Evolutionary conservation across 2,329 filamentous ascomycete genomes (phyloP), one percentile per base, ranked within the genome.

Genomic region (Neopestalotiopsis rosae): DNA sequence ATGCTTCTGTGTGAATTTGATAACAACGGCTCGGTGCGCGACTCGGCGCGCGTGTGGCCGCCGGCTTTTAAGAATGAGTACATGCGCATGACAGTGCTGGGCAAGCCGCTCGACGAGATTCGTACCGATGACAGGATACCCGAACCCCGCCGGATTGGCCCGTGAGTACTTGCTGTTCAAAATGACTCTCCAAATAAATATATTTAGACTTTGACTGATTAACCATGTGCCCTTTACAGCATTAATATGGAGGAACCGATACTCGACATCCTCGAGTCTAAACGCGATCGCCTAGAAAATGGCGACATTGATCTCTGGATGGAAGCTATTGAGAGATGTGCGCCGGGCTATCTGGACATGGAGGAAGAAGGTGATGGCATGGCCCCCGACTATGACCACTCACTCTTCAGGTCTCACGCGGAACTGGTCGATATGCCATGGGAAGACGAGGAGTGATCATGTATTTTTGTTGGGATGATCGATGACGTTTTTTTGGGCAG

Each of bases 331-430:
- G 34, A 38, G 17, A 20, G 61, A 6, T 63, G 28, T 20, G 61
- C 61, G 6, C 61, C 61, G 2, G 17, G 61, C 1, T 63, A 63
- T 24, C 61, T 63, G 12, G 61, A 30, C 13, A 45, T 30, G 61
- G 61, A 63, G 10, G 61, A 40, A 2, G 20, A 63, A 4, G 38
- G 34, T 5, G 13, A 63, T n/a, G 61, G 61, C n/a, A 63, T 63
- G 61, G 61, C 28, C 3, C 30, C 13, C 61, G 61, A 63, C 32
- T 45, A 28, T 45, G 38, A 45, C n/a, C 61, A 63, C n/a, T 9
- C 38, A 32, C 17, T 24, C 24, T 45, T 63, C 61, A 45, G n/a
- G 61, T 38, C 61, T 2, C 24, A 40, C 28, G 61, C 34, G 32
- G 61, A 45, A 28, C 14, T 63, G 17, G 38, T 42, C 20, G 10